Evolutionary conservation across 2,329 filamentous ascomycete genomes (phyloP).

Genomic region (Xylaria sp.): DNA sequence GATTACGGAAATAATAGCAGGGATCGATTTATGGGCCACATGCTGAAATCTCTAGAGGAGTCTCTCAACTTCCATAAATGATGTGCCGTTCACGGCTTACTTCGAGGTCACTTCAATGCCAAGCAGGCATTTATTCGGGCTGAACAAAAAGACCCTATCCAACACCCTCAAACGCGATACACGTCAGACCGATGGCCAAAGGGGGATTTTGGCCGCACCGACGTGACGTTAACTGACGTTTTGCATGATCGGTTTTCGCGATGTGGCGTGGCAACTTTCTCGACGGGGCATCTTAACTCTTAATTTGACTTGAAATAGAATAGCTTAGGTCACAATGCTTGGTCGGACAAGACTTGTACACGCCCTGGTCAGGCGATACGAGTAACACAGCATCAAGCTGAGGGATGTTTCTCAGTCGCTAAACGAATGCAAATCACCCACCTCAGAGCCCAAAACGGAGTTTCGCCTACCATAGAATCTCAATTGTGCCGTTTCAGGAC

Average conservation of each 20-base stretch:
- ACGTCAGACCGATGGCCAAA: neutral
- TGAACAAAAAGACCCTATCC: neutral
- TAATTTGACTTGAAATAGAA: neutral
- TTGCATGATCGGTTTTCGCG: neutral
- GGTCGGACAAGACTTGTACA: neutral
- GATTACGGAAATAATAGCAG: neutral
- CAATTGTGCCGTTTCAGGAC: conserved; percentile 16
- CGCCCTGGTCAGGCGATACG: neutral
- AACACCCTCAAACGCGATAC: neutral
- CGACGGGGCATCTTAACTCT: neutral
- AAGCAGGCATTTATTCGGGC: neutral
- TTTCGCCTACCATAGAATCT: conserved; percentile 2
- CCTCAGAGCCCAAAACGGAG: neutral
- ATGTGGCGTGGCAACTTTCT: neutral
- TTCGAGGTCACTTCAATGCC: neutral
- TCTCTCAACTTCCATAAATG: neutral
- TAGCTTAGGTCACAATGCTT: neutral
- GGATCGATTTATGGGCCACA: neutral
- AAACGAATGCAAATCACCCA: neutral
- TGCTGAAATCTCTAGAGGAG: neutral
- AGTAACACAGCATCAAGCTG: conserved; percentile 16
- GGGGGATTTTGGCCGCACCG: neutral
- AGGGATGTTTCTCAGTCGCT: neutral
- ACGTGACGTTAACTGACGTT: neutral
- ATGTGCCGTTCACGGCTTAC: neutral